A percentile compares a stretch with the other conserved stretches of the same genome.
phyloP scores from a whole-genome alignment of 2,329 filamentous ascomycete genomes.

The Coniochaeta sp. region DNA sequence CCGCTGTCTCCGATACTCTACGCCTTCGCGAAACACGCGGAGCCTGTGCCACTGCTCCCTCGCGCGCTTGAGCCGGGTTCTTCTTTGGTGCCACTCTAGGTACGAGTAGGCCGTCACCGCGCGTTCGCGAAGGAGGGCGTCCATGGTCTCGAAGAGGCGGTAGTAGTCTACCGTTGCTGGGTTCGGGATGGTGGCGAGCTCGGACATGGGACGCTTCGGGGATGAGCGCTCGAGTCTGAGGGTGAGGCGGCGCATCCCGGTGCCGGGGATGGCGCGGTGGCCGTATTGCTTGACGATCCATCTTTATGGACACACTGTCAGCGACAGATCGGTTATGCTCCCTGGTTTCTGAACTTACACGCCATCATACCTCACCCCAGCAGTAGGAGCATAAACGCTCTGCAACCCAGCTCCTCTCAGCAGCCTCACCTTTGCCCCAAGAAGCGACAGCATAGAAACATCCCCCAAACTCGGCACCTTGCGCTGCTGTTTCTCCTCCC shows the following conservation, averaged over 20 bases:
- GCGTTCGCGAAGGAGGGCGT: slow-evolving; percentile 18
- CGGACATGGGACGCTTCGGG: slow-evolving; percentile 33
- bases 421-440: slow-evolving; percentile 44
- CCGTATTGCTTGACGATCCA: slow-evolving; percentile 33
- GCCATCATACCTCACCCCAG: slow-evolving; percentile 51
- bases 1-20: slow-evolving; percentile 3
- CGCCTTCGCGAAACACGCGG: slow-evolving; percentile 20
- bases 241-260: slow-evolving; percentile 33
- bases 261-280: slow-evolving; percentile 38
- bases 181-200: slow-evolving; percentile 36
- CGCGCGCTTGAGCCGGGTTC: slow-evolving; percentile 17
- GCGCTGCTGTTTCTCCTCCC: slow-evolving; percentile 26
- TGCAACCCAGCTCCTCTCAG: slow-evolving; percentile 42
- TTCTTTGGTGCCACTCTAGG: slow-evolving; percentile 18
- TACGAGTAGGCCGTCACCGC: background rate
- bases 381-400: slow-evolving; percentile 43
- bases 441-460: slow-evolving; percentile 38
- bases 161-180: slow-evolving; percentile 53
- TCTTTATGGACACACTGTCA: slow-evolving; percentile 20
- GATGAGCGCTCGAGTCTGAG: slow-evolving; percentile 38
- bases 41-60: slow-evolving; percentile 27
- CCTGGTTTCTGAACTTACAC: slow-evolving; percentile 31
- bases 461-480: slow-evolving; percentile 22
- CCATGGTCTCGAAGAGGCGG: slow-evolving; percentile 39
- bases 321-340: background rate